These are phyloP conservation scores for Thelonectria discophora DNA, from an alignment of 2,329 filamentous ascomycete genomes.

Conservation along the genomic window DNA sequence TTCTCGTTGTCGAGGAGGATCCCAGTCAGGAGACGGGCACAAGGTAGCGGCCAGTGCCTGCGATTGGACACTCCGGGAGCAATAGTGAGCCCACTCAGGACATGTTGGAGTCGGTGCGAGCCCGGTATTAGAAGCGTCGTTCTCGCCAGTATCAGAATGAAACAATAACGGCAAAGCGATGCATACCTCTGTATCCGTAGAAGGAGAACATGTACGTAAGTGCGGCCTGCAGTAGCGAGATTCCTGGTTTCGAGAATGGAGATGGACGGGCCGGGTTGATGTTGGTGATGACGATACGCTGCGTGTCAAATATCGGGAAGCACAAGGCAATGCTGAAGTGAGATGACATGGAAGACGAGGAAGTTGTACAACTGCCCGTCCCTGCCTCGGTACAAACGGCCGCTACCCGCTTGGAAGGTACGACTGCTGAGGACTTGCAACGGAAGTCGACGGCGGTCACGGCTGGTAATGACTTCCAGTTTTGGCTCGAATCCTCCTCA, in stretches of 20 bases:
- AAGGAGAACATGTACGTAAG: not conserved
- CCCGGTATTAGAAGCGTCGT: conserved; percentile 1
- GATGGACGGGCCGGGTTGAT: not conserved
- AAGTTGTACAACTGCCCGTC: not conserved
- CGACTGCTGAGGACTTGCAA: too few relatives aligned
- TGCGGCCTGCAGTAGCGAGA: not conserved
- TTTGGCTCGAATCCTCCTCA: too few relatives aligned
- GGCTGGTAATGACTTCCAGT: too few relatives aligned
- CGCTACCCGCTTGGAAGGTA: not conserved
- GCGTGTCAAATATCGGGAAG: not conserved
- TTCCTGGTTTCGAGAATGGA: not conserved
- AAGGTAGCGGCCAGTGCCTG: conserved; percentile 20
- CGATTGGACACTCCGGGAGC: conserved; percentile 9
- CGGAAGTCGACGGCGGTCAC: too few relatives aligned
- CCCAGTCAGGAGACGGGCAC: conserved; percentile 37
- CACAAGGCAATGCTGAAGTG: not conserved
- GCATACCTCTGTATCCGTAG: not conserved
- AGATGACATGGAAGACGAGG: not conserved
- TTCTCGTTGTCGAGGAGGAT: conserved; percentile 24
- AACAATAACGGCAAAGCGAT: conserved; percentile 2
- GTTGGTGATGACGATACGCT: not conserved
- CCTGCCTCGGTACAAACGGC: not conserved
- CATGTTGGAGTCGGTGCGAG: conserved; percentile 8
- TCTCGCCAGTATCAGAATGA: conserved; percentile 7
- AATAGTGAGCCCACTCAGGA: conserved; percentile 17